Evolutionary conservation across 73 alveolate species (phyloP), one percentile per base, ranked within the genome.

Genomic region (Paraurostyla sp.): DNA sequence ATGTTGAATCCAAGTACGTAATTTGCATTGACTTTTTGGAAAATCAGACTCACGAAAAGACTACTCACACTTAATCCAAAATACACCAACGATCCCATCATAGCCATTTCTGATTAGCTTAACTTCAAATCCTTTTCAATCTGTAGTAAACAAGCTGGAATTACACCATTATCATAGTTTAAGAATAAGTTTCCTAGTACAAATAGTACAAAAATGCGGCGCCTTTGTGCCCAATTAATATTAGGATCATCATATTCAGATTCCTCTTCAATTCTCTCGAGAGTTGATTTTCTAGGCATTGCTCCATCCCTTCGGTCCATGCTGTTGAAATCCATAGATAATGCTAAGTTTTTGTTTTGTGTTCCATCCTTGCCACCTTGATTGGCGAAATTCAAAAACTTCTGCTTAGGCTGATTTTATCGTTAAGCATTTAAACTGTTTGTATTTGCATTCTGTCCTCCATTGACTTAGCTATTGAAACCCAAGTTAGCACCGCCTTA

Each of bases 131-230:
- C 99, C 71, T 92, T 88, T 45, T 93, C 91, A 15, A 97, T 97
- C 87, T 93, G 76, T 11, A 95, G 63, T 62, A 97, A 62, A 23
- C 97, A 91, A 36, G 98, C 98, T 29, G 99, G 99, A 23, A 96
- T 96, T 11, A 95, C 97, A 0, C 99, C 98, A 23, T 96, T 94
- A 63, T 96, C 99, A 71, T 92, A 94, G 81, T 96, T 96, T 48
- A 96, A 91, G 93, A 95, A 92, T 56, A 95, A 71, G 86, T 93
- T 91, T 52, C 95, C 75, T 38, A 94, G 75, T 54, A 96, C 85
- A 80, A 96, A 96, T 33, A 92, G 65, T 40, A 71, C 43, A 69
- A 91, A 95, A 36, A 95, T 93, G 38, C 94, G 13, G 51, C 83
- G 78, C 57, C 97, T 80, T 29, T 87, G 65, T 2, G 81, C 92